phyloP scores from a whole-genome alignment of 768 basidiomycete genomes.

The Mycena chlorophos region DNA sequence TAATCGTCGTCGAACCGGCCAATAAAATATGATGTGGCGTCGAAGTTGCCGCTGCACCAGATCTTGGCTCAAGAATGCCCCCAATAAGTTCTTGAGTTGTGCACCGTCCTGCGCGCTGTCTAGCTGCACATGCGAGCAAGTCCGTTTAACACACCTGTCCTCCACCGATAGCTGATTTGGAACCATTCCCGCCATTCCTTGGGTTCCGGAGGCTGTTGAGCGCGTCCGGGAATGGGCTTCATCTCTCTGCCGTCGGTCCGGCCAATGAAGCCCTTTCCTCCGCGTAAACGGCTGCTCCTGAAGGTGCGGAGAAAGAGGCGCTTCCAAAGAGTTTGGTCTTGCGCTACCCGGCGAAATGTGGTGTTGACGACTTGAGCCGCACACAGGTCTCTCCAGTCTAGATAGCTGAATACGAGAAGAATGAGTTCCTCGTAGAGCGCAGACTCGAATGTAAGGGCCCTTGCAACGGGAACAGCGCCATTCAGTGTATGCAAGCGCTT shows the following conservation, averaged over 20 bases:
- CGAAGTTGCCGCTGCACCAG: slow-evolving; percentile 11
- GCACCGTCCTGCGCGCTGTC: slow-evolving; percentile 58
- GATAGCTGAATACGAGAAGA: slow-evolving; percentile 69
- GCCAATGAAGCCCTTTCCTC: slow-evolving; percentile 60
- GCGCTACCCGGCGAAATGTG: slow-evolving; percentile 54
- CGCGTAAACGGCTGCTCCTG: slow-evolving; percentile 68
- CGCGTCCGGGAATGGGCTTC: slow-evolving; percentile 58
- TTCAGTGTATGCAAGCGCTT: slow-evolving; percentile 51
- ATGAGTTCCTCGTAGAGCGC: slow-evolving; percentile 76
- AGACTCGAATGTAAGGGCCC: slow-evolving; percentile 46
- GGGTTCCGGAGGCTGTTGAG: slow-evolving; percentile 26
- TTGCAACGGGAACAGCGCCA: slow-evolving; percentile 13
- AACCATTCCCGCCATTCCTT: slow-evolving; percentile 89
- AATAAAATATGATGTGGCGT: slow-evolving; percentile 49
- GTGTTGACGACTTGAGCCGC: slow-evolving; percentile 57
- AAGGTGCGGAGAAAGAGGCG: slow-evolving; percentile 64
- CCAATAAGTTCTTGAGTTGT: slow-evolving; percentile 43
- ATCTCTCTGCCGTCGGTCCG: slow-evolving; percentile 59
- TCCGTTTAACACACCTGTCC: slow-evolving; percentile 53
- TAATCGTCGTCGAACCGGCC: slow-evolving; percentile 60
- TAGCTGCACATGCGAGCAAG: background rate
- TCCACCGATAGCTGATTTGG: slow-evolving; percentile 81
- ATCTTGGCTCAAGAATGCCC: slow-evolving; percentile 12
- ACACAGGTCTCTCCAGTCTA: slow-evolving; percentile 70
- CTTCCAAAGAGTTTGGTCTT: background rate